Base-by-base conservation (phyloP, 2,329 filamentous ascomycete genomes). In the Nothophaeocryptopus gaeumannii region DNA sequence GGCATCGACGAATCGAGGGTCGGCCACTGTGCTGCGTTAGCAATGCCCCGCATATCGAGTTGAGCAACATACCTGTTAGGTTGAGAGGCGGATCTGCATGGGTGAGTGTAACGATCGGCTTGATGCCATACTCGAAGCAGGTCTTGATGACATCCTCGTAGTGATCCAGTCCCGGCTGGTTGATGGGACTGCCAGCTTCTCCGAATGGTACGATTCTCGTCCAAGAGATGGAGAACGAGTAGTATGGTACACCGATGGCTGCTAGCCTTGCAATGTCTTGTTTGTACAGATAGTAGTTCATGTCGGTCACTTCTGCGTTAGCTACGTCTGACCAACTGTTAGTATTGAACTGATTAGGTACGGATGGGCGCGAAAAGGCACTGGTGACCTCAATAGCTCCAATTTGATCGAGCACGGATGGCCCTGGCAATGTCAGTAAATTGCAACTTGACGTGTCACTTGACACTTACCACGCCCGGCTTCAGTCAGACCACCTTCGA, bases 121-220 rank as follows among this genome's bases (percentile, higher is more conserved):
- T 63, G 48, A 78, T 71, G 3, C 72, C 72, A 5, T 71, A 67
- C 33, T 72, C 62, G 0, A 77, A 58, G 14, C 70, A 66, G 30
- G 47, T 69, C 29, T 74, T 63, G 39, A 78, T 76, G 9, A 78
- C 53, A 47, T 77, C 73, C 31, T 77, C 68, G 51, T 78, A 78
- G 50, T 78, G 76, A 2, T 67, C 62, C 12, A 79, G 61, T 0
- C 67, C 76, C 31, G 70, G 60, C 47, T 74, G 63, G 45, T 78
- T 79, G 49, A 79, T 64, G 0, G 73, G 72, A 10, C 70, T 72
- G 0, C 69, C 68, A 8, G 68, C 72, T 1, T 67, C 67, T 2
- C 71, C 74, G 46, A 78, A 78, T 0, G 76, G 76, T 10, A 78
- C 63, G 42, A 78, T 74, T 0, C 76, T 69, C 1, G 70, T 65